Base-by-base conservation (phyloP, 164 flowering plant species). In the Piper longum region DNA sequence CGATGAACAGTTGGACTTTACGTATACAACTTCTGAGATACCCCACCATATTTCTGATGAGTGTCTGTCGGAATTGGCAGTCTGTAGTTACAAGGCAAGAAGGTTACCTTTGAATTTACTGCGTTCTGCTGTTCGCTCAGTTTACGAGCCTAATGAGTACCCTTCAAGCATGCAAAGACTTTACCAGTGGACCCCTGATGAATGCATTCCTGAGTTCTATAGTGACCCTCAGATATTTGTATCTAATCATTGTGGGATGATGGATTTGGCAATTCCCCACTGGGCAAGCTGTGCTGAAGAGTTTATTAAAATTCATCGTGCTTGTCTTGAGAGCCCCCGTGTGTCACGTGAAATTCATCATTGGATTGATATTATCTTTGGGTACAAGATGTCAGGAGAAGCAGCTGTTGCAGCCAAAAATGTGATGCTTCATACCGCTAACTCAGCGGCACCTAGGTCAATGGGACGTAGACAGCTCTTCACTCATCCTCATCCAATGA, bases 111-210 rank as follows among this genome's bases (percentile, higher is more conserved):
- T 93, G 74, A 87, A 84, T 75, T 77, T 93, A 59, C 71, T 93
- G 61, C 85, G 96, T 36, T 70, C 65, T 69, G 92, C 97, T 67
- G 99, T 93, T 67, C 96, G 96, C 62, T 88, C 97, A 43, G 96
- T 90, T 54, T 93, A 93, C 74, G 99, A 93, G 78, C 99, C 99
- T 48, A 93, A 93, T 68, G 99, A 93, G 73, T 93, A 93, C 73
- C 99, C 97, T 62, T 85, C 97, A 40, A 84, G 75, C 56, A 93
- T 93, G 97, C 95, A 86, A 78, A 85, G 99, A 67, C 87, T 93
- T 55, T 93, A 89, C 70, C 95, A 93, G 54, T 90, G 97, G 99
- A 90, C 97, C 51, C 97, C 99, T 72, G 99, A 93, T 75, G 99
- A 93, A 72, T 93, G 97, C 79, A 90, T 93, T 67, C 99, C 99